Base-by-base conservation (phyloP, 176 grass and related monocot genomes). In the Melocanna baccifera region DNA sequence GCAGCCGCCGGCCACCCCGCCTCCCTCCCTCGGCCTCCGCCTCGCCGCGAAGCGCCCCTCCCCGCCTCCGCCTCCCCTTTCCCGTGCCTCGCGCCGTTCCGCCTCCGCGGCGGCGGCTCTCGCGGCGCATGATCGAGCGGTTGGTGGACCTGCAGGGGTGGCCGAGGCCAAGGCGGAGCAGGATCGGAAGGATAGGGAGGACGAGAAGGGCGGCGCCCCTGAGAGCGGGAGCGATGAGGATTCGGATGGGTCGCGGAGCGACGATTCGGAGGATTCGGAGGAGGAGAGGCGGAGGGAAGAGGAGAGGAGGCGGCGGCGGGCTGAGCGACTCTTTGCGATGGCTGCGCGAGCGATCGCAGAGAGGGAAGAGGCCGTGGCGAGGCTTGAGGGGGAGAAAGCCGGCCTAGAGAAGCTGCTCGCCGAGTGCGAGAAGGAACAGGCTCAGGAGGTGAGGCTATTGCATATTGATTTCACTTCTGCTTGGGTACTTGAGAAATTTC, bases 351-450 rank as follows among this genome's bases (percentile, higher is more conserved):
- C 91, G 29, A 93, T 93, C 67, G 89, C 86, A 10, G 91, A 98
- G 82, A 90, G 94, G 36, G 96, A 98, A 69, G 86, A 93, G 50
- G 73, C 73, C 22, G 87, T 94, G 7, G 93, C 87, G 40, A 88
- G 64, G 71, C 83, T 94, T 22, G 93, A 94, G 66, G 90, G 87
- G 15, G 93, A 94, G 85, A 94, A 90, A 80, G 76, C 77, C 9
- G 84, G 90, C 58, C 83, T 98, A 25, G 93, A 92, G 71, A 98
- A 91, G 87, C 86, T 98, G 56, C 96, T 98, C 46, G 83, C 85
- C 23, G 90, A 94, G 84, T 86, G 96, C 46, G 93, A 98, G 86
- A 96, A 92, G 91, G 91, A 98, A 79, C 96, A 98, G 57, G 96
- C 93, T 0, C 85, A 90, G 43, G 91, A 95, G 93, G 96, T 90